Percentiles rank a stretch among this genome's conserved stretches.
Evolutionary conservation across 2,329 filamentous ascomycete species (phyloP).

Genomic region (Colletotrichum liriopes): DNA sequence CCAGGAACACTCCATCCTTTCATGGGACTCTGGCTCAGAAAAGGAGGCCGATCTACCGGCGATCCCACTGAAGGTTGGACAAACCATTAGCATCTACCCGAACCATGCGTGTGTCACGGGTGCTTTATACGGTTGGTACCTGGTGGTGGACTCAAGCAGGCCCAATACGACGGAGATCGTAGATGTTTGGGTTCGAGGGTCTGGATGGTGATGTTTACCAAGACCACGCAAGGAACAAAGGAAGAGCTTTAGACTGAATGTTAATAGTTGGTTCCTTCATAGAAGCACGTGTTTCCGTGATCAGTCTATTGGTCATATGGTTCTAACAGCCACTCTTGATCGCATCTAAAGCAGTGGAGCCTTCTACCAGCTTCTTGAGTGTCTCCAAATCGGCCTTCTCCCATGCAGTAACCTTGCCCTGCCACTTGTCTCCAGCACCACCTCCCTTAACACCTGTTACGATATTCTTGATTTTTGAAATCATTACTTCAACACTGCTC

Average conservation of each 20-base stretch:
- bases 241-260: neutral
- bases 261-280: too few relatives aligned
- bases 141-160: conserved; percentile 61
- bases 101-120: conserved; percentile 78
- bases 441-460: conserved; percentile 50
- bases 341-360: too few relatives aligned
- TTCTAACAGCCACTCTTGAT: too few relatives aligned
- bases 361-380: conserved; percentile 42
- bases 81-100: conserved; percentile 65
- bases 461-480: conserved; percentile 41
- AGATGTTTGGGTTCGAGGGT: conserved; percentile 74
- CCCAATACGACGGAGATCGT: conserved; percentile 62
- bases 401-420: conserved; percentile 52
- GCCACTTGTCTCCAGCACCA: conserved; percentile 51
- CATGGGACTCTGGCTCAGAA: conserved; percentile 59
- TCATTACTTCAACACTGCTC: conserved; percentile 43
- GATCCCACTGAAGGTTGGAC: conserved; percentile 56
- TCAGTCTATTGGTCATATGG: too few relatives aligned
- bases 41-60: conserved; percentile 17
- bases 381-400: conserved; percentile 45
- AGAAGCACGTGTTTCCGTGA: too few relatives aligned
- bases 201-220: conserved; percentile 58
- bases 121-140: conserved; percentile 73
- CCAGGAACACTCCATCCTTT: conserved; percentile 75
- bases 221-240: neutral